Percentiles rank a stretch among this genome's conserved stretches.
Evolutionary conservation across 106 monocot genomes (phyloP).

Genomic region (Hemerocallis citrina): DNA sequence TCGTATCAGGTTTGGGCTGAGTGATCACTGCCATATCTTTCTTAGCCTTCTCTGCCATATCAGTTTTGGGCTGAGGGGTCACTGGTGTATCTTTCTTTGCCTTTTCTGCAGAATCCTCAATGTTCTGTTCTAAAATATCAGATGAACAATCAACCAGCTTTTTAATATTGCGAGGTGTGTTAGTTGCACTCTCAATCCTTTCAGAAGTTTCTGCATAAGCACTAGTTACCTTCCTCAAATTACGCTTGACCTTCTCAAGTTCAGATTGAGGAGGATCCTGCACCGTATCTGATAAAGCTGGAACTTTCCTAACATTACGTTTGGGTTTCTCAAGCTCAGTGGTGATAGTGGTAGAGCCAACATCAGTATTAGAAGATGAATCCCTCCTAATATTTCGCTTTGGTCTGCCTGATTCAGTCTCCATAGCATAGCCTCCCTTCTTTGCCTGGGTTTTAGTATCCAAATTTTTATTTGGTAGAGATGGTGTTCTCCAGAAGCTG

Average conservation of each 20-base stretch:
- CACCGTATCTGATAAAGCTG: slow-evolving; percentile 25
- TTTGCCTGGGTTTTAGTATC: slow-evolving; percentile 44
- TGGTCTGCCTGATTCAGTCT: slow-evolving; percentile 62
- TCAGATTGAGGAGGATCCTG: slow-evolving; percentile 69
- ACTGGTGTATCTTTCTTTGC: slow-evolving; percentile 18
- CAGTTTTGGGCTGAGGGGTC: slow-evolving; percentile 15
- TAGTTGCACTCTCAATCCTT: slow-evolving; percentile 21
- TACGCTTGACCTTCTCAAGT: slow-evolving; percentile 93
- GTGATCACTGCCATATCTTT: no score
- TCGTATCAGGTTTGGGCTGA: no score
- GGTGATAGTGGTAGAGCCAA: slow-evolving; percentile 9
- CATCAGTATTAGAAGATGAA: slow-evolving; percentile 18
- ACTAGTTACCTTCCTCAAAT: slow-evolving; percentile 75
- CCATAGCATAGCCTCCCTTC: slow-evolving; percentile 30
- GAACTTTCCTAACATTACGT: slow-evolving; percentile 36
- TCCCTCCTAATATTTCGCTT: slow-evolving; percentile 45
- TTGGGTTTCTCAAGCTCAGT: slow-evolving; percentile 39
- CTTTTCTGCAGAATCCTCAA: slow-evolving; percentile 32
- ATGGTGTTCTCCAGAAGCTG: slow-evolving; percentile 46
- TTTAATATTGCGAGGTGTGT: slow-evolving; percentile 19
- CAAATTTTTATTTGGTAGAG: slow-evolving; percentile 23
- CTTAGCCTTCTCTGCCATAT: no score
- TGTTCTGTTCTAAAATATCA: slow-evolving; percentile 14
- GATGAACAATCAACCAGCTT: slow-evolving; percentile 15
- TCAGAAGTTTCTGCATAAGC: slow-evolving; percentile 33